phyloP scores from a whole-genome alignment of 1,139 yeast genomes.

The Wickerhamiella pararugosa region DNA sequence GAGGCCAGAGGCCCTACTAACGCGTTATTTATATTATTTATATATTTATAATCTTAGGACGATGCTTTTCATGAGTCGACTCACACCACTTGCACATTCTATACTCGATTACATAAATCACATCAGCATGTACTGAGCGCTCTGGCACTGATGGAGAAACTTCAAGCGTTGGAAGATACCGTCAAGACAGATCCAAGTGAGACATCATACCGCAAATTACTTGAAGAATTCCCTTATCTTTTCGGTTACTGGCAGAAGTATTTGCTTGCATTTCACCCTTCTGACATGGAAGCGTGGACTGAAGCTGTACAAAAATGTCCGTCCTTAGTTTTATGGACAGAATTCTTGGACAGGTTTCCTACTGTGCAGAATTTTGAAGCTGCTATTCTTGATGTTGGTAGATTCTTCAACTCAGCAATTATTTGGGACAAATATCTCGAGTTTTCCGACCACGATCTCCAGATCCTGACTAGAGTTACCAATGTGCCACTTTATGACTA shows the following conservation, averaged over 20 bases:
- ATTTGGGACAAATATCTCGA: conserved; percentile 60
- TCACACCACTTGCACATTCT: too few species aligned
- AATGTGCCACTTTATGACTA: conserved; percentile 70
- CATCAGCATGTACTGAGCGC: too few species aligned
- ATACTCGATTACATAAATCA: too few species aligned
- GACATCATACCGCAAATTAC: conserved; percentile 20
- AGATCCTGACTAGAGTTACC: conserved; percentile 26
- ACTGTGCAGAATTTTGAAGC: conserved; percentile 35
- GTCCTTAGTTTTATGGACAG: conserved; percentile 51
- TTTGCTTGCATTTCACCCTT: conserved; percentile 3
- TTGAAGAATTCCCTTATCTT: conserved; percentile 49
- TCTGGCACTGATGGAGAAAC: background rate
- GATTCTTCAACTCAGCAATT: conserved; percentile 55
- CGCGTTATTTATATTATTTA: too few species aligned
- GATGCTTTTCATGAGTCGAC: too few species aligned
- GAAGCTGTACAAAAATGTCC: conserved; percentile 41
- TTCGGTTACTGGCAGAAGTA: conserved; percentile 69
- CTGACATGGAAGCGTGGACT: conserved; percentile 30
- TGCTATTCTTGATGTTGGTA: conserved; percentile 53
- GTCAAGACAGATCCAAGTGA: background rate
- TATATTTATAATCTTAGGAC: too few species aligned
- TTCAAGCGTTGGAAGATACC: background rate
- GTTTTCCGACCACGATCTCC: conserved; percentile 27
- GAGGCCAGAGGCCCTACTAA: too few species aligned
- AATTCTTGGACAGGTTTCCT: conserved; percentile 30